These are phyloP conservation scores for Euphrasia arctica DNA, from an alignment of 305 asterid genomes.

Conservation along the genomic window DNA sequence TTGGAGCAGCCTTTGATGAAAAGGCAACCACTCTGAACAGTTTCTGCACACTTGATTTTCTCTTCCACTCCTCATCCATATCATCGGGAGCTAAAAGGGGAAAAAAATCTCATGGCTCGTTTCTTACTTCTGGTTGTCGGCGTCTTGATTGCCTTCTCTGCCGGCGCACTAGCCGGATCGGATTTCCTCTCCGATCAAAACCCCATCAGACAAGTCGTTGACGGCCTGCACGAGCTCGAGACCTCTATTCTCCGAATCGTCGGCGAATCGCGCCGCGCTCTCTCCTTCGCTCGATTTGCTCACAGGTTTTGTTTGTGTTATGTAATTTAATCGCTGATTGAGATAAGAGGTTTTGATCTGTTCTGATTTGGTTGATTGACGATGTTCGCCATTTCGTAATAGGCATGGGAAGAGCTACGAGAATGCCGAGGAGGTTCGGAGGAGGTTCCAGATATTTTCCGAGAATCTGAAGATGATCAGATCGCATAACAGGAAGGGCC, in stretches of 20 bases:
- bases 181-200: conserved; percentile 42
- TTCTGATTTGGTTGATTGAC: not conserved
- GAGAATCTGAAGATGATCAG: conserved; percentile 64
- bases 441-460: conserved; percentile 60
- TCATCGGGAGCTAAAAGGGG: not conserved
- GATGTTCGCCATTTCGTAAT: conserved; percentile 7
- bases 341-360: not conserved
- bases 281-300: conserved; percentile 81
- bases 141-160: conserved; percentile 38
- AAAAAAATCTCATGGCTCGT: conserved; percentile 42
- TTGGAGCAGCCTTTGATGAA: not conserved
- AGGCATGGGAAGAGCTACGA: conserved; percentile 81
- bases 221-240: conserved; percentile 62
- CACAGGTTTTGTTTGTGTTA: conserved; percentile 40
- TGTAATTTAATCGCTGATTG: not conserved
- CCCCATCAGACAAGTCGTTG: conserved; percentile 82
- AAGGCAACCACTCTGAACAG: not conserved
- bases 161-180: conserved; percentile 36
- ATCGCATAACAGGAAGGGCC: conserved; percentile 85
- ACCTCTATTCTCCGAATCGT: conserved; percentile 42
- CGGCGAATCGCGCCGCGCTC: conserved; percentile 69
- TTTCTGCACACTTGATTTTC: not conserved
- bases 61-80: not conserved
- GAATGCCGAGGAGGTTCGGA: conserved; percentile 61
- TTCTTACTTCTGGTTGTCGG: conserved; percentile 30